Evolutionary conservation across 2,329 filamentous ascomycete genomes (phyloP).

Genomic region (Xylaria sp.): DNA sequence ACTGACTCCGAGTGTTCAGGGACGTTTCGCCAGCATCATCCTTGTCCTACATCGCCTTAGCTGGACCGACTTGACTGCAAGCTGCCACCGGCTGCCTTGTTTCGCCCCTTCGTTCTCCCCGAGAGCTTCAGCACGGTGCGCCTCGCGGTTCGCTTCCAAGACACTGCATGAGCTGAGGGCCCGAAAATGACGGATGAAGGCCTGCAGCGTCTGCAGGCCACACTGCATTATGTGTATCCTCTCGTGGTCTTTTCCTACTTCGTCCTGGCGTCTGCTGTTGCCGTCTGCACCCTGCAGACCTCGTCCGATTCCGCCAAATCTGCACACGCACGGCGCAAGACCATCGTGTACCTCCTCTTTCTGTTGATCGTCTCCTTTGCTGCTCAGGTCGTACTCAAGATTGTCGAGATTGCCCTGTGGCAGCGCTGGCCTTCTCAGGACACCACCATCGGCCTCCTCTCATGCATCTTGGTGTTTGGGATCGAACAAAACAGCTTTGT

Average conservation of each 20-base stretch:
- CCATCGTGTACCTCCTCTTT: slow-evolving; percentile 49
- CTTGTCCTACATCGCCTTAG: background rate
- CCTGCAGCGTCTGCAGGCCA: slow-evolving; percentile 39
- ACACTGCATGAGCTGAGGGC: slow-evolving; percentile 10
- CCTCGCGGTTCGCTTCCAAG: background rate
- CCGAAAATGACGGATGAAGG: slow-evolving; percentile 21
- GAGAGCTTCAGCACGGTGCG: background rate
- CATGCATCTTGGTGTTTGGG: slow-evolving; percentile 66
- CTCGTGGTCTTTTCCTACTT: slow-evolving; percentile 61
- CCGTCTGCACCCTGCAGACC: slow-evolving; percentile 57
- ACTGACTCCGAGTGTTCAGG: background rate
- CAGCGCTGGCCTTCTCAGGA: slow-evolving; percentile 48
- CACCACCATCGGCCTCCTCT: slow-evolving; percentile 59
- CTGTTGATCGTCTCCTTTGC: slow-evolving; percentile 50
- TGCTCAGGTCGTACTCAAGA: slow-evolving; percentile 48
- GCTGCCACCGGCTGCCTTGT: too few species aligned
- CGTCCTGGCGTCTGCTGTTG: slow-evolving; percentile 51
- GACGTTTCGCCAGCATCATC: background rate
- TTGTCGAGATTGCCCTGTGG: slow-evolving; percentile 40
- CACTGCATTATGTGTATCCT: slow-evolving; percentile 63
- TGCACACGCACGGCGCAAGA: slow-evolving; percentile 44
- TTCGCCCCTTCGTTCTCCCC: too few species aligned
- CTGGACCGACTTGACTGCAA: background rate
- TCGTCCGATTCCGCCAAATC: slow-evolving; percentile 39
- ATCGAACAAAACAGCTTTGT: slow-evolving; percentile 59